Base-by-base conservation (phyloP, 2,329 filamentous ascomycete genomes). In the Colletotrichum lentis region DNA sequence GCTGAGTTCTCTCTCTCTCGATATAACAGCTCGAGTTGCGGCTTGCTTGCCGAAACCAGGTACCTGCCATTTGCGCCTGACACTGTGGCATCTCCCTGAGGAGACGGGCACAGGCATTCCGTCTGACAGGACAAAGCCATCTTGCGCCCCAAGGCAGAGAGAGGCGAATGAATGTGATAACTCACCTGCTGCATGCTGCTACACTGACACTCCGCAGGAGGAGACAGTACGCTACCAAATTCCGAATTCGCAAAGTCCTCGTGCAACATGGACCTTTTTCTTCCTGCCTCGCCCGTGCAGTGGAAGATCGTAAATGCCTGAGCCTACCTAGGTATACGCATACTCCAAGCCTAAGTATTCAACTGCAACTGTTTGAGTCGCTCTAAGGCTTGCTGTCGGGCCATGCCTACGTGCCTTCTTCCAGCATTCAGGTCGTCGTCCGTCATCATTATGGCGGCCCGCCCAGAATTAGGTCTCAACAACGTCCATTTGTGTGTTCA, bases 131-230 rank as follows among this genome's bases (percentile, higher is more conserved):
- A 37, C 50, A 4, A 11, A 16, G 14, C 11, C 27, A 10, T 35
- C 16, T 11, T 2, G 49, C 1, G 3, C 18, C 18, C 1, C 10
- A n/a, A 8, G 8, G 49, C 49, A 52, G 27, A 35, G 27, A 52
- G 27, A 35, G 27, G 18, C 18, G 10, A 3, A 37, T 41, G 12
- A 18, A 14, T 18, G 20, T 37, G 37, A 18, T 18, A 43, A 44
- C 37, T 65, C 47, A 27, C 20, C n/a, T 18, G 56, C 12, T 24
- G 56, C 4, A 18, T 39, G 39, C 57, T 50, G 47, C 50, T 46
- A 56, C 66, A 61, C 66, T 55, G 62, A 69, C 62, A 56, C 56
- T 69, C 31, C 56, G 63, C 55, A 60, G 22, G 55, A 61, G 62
- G 24, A 59, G 20, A 39, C 5, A 27, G 24, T 20, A 35, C 31